Evolutionary conservation across 2,329 filamentous ascomycete species (phyloP).

Genomic region (Xylariaceae sp.): DNA sequence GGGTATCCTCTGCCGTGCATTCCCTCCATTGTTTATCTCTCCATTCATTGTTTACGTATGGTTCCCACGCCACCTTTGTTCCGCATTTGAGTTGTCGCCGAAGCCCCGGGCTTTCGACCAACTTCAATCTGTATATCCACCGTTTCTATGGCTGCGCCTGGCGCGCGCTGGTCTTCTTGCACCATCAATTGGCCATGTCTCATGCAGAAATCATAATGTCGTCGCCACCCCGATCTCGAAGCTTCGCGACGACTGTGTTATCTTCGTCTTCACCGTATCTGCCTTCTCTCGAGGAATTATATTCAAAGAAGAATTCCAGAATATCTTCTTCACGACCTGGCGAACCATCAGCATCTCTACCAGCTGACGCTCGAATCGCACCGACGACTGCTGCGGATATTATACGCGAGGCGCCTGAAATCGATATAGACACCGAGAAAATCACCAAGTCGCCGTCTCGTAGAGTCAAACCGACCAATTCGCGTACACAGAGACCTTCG

Average conservation of each 20-base stretch:
- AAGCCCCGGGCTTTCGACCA: background rate
- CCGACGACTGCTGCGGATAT: slow-evolving; percentile 42
- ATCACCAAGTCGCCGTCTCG: slow-evolving; percentile 24
- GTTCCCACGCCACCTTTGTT: background rate
- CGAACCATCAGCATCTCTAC: slow-evolving; percentile 35
- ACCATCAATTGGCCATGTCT: slow-evolving; percentile 31
- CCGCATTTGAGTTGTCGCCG: background rate
- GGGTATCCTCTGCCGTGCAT: background rate
- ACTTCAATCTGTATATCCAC: slow-evolving; percentile 17
- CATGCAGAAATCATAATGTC: slow-evolving; percentile 30
- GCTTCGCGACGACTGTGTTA: slow-evolving; percentile 27
- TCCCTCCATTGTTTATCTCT: background rate
- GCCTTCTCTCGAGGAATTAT: slow-evolving; percentile 47
- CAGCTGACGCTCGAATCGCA: slow-evolving; percentile 32
- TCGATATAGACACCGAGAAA: slow-evolving; percentile 29
- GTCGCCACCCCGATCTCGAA: slow-evolving; percentile 26
- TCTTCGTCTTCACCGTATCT: slow-evolving; percentile 52
- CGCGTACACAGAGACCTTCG: slow-evolving; percentile 14
- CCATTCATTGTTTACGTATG: background rate
- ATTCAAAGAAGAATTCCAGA: slow-evolving; percentile 34
- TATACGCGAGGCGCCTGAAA: slow-evolving; percentile 33
- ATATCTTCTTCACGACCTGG: slow-evolving; percentile 34
- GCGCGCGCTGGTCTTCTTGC: slow-evolving; percentile 38
- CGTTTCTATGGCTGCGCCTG: slow-evolving; percentile 40
- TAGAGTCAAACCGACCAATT: slow-evolving; percentile 16